Evolutionary conservation across 2,329 filamentous ascomycete species (phyloP).

Genomic region (Achaetomium macrosporum): DNA sequence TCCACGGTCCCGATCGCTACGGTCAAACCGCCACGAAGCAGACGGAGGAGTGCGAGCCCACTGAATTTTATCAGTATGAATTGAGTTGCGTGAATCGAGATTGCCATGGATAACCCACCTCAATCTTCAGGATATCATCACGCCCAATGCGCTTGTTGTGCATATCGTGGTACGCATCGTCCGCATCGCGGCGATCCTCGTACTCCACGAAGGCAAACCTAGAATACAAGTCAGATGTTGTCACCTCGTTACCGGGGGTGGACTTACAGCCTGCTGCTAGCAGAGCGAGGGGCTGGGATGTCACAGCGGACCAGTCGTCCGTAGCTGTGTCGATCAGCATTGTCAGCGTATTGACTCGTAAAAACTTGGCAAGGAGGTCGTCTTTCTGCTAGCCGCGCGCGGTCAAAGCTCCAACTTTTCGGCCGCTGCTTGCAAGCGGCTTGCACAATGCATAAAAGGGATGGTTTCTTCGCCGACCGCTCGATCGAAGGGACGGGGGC

Average conservation of each 20-base stretch:
- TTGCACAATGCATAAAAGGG: conserved; percentile 32
- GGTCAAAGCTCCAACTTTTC: conserved; percentile 20
- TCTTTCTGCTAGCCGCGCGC: conserved; percentile 28
- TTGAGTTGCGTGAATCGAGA: neutral
- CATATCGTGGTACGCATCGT: conserved; percentile 99
- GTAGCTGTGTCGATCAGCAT: conserved; percentile 57
- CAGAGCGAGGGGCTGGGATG: conserved; percentile 91
- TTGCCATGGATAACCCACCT: conserved; percentile 55
- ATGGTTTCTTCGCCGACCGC: conserved; percentile 37
- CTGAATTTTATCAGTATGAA: conserved; percentile 41
- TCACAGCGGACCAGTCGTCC: conserved; percentile 97
- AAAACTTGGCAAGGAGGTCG: conserved; percentile 17
- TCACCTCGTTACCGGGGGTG: neutral
- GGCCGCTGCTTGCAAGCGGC: conserved; percentile 32
- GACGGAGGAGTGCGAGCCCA: conserved; percentile 98
- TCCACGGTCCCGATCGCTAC: conserved; percentile 41
- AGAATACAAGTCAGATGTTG: conserved; percentile 4
- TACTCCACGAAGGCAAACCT: conserved; percentile 99
- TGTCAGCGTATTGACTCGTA: conserved; percentile 44
- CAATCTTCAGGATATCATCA: conserved; percentile 94
- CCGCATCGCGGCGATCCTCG: conserved; percentile 94
- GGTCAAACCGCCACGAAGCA: conserved; percentile 93
- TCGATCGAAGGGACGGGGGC: conserved; percentile 35
- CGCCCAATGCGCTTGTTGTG: conserved; percentile 97
- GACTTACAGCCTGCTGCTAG: conserved; percentile 90